Evolutionary conservation across 148 eudicot genomes (phyloP).

Genomic region (Cornus kousa): DNA sequence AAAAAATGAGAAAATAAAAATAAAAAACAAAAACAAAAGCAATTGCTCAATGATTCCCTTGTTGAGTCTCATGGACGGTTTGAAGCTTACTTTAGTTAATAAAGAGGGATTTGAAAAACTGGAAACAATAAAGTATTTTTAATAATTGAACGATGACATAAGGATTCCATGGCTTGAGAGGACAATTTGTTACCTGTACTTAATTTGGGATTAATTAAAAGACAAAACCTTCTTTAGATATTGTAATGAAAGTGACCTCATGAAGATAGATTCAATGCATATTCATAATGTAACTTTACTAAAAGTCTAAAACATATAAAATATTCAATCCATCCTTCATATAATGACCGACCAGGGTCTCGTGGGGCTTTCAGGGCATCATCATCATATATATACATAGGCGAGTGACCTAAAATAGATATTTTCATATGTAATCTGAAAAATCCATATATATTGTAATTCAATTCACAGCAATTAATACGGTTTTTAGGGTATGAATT

Average conservation of each 20-base stretch:
- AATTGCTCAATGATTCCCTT: not conserved
- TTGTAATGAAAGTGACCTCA: slow-evolving; percentile 10
- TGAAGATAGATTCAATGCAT: slow-evolving; percentile 12
- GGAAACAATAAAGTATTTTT: not conserved
- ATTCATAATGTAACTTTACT: no score
- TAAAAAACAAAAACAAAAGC: not conserved
- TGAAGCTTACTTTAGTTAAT: not conserved
- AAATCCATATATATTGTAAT: no score
- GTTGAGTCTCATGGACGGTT: not conserved
- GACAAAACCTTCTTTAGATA: slow-evolving; percentile 1
- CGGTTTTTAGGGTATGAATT: no score
- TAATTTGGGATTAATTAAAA: not conserved
- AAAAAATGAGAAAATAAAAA: not conserved
- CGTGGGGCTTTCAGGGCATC: no score
- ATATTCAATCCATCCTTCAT: no score
- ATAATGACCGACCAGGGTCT: no score
- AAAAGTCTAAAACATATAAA: no score
- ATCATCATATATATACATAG: no score
- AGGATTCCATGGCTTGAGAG: not conserved
- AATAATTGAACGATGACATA: not conserved
- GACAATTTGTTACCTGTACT: not conserved
- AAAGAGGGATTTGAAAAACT: not conserved
- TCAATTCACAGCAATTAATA: no score
- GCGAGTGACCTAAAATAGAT: no score
- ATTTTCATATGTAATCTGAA: no score